Percentiles rank a stretch among this genome's conserved stretches.
These are phyloP conservation scores for Naganishia liquefaciens DNA, from an alignment of 1,284 basidiomycete species.

Conservation along the genomic window DNA sequence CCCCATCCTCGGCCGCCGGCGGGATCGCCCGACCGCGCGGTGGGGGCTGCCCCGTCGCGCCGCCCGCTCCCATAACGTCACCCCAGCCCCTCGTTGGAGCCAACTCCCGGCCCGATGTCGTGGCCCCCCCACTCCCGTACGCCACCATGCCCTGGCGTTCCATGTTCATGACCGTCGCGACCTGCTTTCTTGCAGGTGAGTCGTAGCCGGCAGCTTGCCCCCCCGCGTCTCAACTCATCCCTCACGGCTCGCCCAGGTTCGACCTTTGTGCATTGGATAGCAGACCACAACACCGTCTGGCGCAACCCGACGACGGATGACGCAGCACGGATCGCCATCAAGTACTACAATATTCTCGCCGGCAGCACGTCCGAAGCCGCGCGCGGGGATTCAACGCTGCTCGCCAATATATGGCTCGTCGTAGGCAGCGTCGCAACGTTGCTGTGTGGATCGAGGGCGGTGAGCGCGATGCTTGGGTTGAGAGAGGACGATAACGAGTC, in stretches of 20 bases:
- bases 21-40: constrained; percentile 2
- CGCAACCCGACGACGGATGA: constrained; percentile 27
- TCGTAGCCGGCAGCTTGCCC: not conserved
- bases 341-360: constrained; percentile 29
- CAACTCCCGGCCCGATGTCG: not conserved
- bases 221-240: not conserved
- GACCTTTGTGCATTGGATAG: constrained; percentile 33
- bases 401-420: constrained; percentile 25
- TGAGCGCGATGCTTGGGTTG: constrained; percentile 19
- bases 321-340: constrained; percentile 21
- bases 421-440: constrained; percentile 21
- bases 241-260: constrained; percentile 1
- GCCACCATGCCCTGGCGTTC: constrained; percentile 21
- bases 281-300: constrained; percentile 33
- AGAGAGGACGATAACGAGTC: constrained; percentile 22
- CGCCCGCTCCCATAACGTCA: not conserved
- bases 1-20: not conserved
- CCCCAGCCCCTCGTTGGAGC: not conserved
- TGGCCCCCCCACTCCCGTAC: not conserved
- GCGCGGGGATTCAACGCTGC: constrained; percentile 8
- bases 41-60: too few species aligned
- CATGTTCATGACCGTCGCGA: constrained; percentile 30
- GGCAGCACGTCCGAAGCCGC: constrained; percentile 11
- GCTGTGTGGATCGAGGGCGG: constrained; percentile 26
- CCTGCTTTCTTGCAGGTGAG: constrained; percentile 33